phyloP scores from a whole-genome alignment of 441 rosid species.

The Syzygium syzygioides region DNA sequence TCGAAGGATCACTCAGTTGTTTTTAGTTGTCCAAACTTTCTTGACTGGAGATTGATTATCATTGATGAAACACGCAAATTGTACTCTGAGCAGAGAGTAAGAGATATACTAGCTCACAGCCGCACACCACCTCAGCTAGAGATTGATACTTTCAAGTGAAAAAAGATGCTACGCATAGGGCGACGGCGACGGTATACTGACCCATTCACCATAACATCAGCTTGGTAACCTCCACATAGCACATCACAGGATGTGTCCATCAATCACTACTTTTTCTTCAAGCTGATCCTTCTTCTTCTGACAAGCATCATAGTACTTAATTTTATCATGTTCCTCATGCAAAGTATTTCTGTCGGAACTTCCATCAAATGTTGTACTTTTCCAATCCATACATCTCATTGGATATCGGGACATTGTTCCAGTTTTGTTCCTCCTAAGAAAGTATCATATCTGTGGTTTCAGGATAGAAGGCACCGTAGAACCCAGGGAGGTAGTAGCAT shows the following conservation, averaged over 20 bases:
- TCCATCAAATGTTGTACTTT: background rate
- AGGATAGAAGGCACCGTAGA: constrained; percentile 76
- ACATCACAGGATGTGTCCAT: background rate
- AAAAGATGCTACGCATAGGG: background rate
- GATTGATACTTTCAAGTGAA: background rate
- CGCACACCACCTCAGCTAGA: background rate
- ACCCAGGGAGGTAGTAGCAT: constrained; percentile 51
- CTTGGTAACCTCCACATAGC: background rate
- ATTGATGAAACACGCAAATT: background rate
- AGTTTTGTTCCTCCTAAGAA: background rate
- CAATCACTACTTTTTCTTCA: background rate
- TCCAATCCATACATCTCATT: background rate
- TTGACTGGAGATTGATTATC: background rate
- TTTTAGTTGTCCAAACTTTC: background rate
- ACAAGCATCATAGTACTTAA: background rate
- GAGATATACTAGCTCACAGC: background rate
- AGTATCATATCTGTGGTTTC: constrained; percentile 6
- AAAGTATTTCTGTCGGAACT: background rate
- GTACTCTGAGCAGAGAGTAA: background rate
- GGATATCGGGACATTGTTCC: background rate
- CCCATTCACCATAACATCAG: background rate
- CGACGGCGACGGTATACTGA: background rate
- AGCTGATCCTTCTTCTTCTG: background rate
- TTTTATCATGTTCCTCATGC: background rate
- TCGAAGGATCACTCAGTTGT: background rate